These are phyloP conservation scores for Xylariaceae sp. DNA, from an alignment of 2,329 filamentous ascomycete genomes.

Conservation along the genomic window DNA sequence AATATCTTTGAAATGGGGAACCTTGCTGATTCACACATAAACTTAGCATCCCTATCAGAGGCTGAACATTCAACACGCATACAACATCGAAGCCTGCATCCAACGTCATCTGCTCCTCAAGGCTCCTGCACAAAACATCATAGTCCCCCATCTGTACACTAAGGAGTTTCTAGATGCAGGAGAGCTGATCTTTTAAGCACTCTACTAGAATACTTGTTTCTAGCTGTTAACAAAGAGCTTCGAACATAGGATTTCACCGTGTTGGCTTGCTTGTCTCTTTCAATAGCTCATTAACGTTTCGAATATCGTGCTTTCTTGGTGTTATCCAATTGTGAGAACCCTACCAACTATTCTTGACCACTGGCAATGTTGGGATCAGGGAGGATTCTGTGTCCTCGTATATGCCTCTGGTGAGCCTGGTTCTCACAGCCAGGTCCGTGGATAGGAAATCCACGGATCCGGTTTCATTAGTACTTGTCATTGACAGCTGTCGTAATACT, in stretches of 20 bases:
- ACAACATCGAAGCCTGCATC: neutral
- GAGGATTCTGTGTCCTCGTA: neutral
- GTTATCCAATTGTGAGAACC: neutral
- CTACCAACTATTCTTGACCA: conserved; percentile 3
- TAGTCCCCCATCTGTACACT: neutral
- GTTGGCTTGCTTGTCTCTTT: neutral
- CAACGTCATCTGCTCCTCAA: neutral
- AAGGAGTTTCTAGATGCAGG: neutral
- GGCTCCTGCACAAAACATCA: conserved; percentile 1
- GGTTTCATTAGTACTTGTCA: conserved; percentile 5
- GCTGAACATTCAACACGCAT: neutral
- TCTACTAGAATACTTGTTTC: neutral
- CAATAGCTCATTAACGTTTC: conserved; percentile 12
- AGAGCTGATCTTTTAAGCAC: neutral
- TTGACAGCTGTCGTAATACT: conserved; percentile 5
- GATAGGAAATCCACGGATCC: conserved; percentile 17
- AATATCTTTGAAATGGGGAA: neutral
- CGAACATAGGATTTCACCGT: neutral
- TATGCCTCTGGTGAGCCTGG: conserved; percentile 4
- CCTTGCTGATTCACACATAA: no score
- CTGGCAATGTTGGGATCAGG: conserved; percentile 5
- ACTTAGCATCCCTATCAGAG: neutral
- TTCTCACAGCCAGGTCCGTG: conserved; percentile 7
- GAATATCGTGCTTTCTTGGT: neutral
- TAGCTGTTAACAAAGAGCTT: neutral